phyloP scores from a whole-genome alignment of 169 alveolate genomes.

The Cryptosporidium sp. region DNA sequence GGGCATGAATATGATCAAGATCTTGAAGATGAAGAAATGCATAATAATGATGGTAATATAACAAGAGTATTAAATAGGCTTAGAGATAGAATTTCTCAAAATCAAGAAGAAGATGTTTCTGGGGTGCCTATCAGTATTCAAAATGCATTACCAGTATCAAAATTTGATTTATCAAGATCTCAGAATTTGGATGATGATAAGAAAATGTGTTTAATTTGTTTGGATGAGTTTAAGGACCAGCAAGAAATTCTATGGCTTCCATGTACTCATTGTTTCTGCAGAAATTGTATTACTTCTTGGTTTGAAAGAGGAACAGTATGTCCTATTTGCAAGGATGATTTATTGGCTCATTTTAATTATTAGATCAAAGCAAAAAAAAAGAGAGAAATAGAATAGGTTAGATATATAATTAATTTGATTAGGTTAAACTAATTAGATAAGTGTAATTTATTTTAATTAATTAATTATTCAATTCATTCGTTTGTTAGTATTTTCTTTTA shows the following conservation, averaged over 20 bases:
- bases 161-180: conserved; percentile 27
- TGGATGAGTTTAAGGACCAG: conserved; percentile 78
- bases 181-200: conserved; percentile 69
- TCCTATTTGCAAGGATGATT: conserved; percentile 82
- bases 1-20: neutral
- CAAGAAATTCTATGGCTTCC: conserved; percentile 79
- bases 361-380: neutral
- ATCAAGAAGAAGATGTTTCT: conserved; percentile 1
- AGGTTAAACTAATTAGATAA: neutral
- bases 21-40: neutral
- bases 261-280: conserved; percentile 82
- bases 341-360: conserved; percentile 66
- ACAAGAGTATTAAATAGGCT: neutral
- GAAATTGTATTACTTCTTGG: conserved; percentile 81
- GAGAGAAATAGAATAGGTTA: neutral
- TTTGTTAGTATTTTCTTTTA: neutral
- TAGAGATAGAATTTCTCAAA: neutral
- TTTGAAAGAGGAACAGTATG: conserved; percentile 79
- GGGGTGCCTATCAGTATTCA: conserved; percentile 36
- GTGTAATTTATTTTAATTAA: conserved; percentile 1
- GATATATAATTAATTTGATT: neutral
- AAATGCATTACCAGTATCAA: conserved; percentile 53
- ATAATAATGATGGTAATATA: neutral
- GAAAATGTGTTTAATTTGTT: conserved; percentile 80
- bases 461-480: neutral